Base-by-base conservation (phyloP, 2,329 filamentous ascomycete genomes). In the Penicillium vulpinum region DNA sequence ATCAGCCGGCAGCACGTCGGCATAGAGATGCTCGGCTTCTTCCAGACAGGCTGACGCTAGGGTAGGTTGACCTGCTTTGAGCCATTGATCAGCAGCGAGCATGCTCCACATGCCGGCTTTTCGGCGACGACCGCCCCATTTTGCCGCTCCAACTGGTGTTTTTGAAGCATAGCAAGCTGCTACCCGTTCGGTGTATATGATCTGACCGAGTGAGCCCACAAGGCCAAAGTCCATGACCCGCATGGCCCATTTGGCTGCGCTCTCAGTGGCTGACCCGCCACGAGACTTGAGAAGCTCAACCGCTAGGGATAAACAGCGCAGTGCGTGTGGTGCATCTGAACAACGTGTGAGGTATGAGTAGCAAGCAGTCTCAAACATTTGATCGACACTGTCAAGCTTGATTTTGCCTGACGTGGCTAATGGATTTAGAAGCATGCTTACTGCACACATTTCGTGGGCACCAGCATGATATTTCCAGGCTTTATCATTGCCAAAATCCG, bases 391-490 rank as follows among this genome's bases (percentile, higher is more conserved):
- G 67, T 97, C 94, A 1, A 88, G 80, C 59, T 93, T 87, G 28
- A 85, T 85, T 71, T 92, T 96, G 15, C 88, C 86, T 2, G 86
- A 87, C 60, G 89, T 79, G 16, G 83, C 83, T 58, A 89, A 85
- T 0, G 90, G 87, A 67, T 88, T 87, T 58, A 99, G 82, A 33
- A 99, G 83, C 39, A 91, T 85, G 67, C 90, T 91, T 13, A 97
- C 78, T 5, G 91, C 92, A 29, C 90, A 88, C 93, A 99, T 97
- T 78, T 99, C 94, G 72, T 96, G 93, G 1, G 90, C 89, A 4
- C 90, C 93, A 0, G 94, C 94, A 71, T 97, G 91, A 69, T 97
- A 90, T 66, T 86, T 91, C 94, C 94, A 99, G 1, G 94, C 95
- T 74, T 97, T 97, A 72, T 97, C 92, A 70, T 94, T 94, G 69